Conservation (phyloP, 2,329 filamentous ascomycete genomes). For the Venturia aucupariae region DNA sequence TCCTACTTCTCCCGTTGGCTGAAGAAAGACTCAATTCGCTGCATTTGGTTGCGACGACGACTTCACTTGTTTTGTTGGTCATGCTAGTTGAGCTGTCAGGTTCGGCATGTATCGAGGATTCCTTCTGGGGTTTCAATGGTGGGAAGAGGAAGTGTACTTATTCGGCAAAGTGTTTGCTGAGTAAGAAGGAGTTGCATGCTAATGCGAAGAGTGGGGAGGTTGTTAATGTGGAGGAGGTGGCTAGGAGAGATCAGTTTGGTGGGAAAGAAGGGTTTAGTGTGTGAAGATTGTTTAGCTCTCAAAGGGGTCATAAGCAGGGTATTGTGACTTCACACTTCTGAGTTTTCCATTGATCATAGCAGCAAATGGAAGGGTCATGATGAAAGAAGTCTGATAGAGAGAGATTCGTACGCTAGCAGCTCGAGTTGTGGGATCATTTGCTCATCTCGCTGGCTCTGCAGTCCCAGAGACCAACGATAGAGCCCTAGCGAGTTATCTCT, state of each 20-base stretch:
- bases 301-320: no score
- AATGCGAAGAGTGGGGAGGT: conserved; percentile 24
- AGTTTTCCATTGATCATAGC: no score
- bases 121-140: conserved; percentile 18
- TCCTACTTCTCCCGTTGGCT: conserved; percentile 48
- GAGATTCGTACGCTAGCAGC: no score
- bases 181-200: conserved; percentile 24
- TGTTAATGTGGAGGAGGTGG: conserved; percentile 28
- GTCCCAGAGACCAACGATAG: no score
- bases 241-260: conserved; percentile 20
- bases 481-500: no score
- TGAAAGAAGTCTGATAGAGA: no score
- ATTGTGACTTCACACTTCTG: no score
- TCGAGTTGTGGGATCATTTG: no score
- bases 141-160: conserved; percentile 23
- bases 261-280: neutral
- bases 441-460: no score
- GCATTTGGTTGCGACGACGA: conserved; percentile 31
- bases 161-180: conserved; percentile 24
- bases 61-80: conserved; percentile 27
- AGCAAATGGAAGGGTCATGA: no score
- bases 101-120: conserved; percentile 23
- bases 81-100: conserved; percentile 29
- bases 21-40: conserved; percentile 30
- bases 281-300: no score